Base-by-base conservation (phyloP, 1,284 basidiomycete genomes). In the Cutaneotrichosporon sp. region DNA sequence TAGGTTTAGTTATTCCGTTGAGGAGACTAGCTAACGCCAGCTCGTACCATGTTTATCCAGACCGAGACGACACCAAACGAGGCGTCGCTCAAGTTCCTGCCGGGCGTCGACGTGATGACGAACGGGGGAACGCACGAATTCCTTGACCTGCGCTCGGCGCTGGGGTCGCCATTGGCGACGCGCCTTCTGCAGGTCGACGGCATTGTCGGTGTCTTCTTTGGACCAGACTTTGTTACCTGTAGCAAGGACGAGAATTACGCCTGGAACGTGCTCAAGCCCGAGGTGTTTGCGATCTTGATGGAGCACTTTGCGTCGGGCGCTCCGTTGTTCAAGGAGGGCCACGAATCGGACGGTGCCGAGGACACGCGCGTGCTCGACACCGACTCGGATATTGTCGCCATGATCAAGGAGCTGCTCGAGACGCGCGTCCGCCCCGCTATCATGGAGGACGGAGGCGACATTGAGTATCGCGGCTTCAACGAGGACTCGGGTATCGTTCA, bases 361-460 rank as follows among this genome's bases (percentile, higher is more conserved):
- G 96, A 98, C 74, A 97, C 93, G n/a, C 81, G 83, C 52, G 96
- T 98, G 60, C 78, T 97, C 36, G 94, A 97, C 65, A 90, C 88
- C 1, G 94, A 98, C 72, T 87, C 87, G n/a, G 94, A 98, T 72
- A 88, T 90, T 1, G 90, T 98, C 3, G 96, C 90, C 13, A 98
- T 98, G 94, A 93, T 98, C 69, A 98, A 98, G 76, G 94, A 98
- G 76, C 73, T 98, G 46, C 78, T 98, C 52, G 94, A 97, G 71
- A 97, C 94, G 0, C 79, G 94, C 7, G 91, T 98, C 14, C 78
- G 96, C 48, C 94, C 96, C 1, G 90, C 93, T 1, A 97, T 98
- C 62, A 91, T 93, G 86, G 77, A 78, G 60, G 77, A 79, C 56
- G 77, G 77, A 36, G 77, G 77, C 13, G 79, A 80, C 67, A 77